These are phyloP conservation scores for Hemisphaericaspora subhashii DNA, from an alignment of 1,139 yeast species.

Conservation along the genomic window DNA sequence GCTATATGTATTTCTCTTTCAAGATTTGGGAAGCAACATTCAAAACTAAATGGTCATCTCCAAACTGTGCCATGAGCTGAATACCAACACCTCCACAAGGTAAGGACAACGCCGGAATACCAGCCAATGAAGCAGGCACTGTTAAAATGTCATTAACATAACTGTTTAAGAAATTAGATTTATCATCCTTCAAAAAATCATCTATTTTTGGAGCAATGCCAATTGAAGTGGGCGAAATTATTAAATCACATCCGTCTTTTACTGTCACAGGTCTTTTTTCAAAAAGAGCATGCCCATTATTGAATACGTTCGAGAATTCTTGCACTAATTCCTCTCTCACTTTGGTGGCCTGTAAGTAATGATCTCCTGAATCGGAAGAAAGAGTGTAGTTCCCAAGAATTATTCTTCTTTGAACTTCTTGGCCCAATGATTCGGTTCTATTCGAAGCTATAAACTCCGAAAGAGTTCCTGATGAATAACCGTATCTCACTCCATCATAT, in stretches of 20 bases:
- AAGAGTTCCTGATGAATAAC: slow-evolving; percentile 36
- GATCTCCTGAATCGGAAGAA: slow-evolving; percentile 75
- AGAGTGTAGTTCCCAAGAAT: slow-evolving; percentile 83
- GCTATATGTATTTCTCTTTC: slow-evolving; percentile 5
- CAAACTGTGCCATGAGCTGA: slow-evolving; percentile 84
- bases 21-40: slow-evolving; percentile 27
- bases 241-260: slow-evolving; percentile 57
- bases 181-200: slow-evolving; percentile 33
- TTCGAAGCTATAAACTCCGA: slow-evolving; percentile 53
- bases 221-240: slow-evolving; percentile 73
- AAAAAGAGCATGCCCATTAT: slow-evolving; percentile 46
- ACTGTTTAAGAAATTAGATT: slow-evolving; percentile 54
- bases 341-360: slow-evolving; percentile 73
- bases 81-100: slow-evolving; percentile 62
- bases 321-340: slow-evolving; percentile 58
- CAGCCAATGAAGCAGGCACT: slow-evolving; percentile 89
- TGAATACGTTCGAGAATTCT: slow-evolving; percentile 69
- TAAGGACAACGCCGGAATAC: slow-evolving; percentile 78
- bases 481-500: slow-evolving; percentile 88
- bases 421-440: slow-evolving; percentile 67
- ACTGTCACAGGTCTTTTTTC: slow-evolving; percentile 6
- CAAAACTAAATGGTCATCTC: slow-evolving; percentile 69
- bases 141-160: slow-evolving; percentile 84
- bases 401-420: slow-evolving; percentile 80
- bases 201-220: slow-evolving; percentile 56